These are phyloP conservation scores for Pseudogymnoascus sp. DNA, from an alignment of 2,329 filamentous ascomycete genomes.

Conservation along the genomic window DNA sequence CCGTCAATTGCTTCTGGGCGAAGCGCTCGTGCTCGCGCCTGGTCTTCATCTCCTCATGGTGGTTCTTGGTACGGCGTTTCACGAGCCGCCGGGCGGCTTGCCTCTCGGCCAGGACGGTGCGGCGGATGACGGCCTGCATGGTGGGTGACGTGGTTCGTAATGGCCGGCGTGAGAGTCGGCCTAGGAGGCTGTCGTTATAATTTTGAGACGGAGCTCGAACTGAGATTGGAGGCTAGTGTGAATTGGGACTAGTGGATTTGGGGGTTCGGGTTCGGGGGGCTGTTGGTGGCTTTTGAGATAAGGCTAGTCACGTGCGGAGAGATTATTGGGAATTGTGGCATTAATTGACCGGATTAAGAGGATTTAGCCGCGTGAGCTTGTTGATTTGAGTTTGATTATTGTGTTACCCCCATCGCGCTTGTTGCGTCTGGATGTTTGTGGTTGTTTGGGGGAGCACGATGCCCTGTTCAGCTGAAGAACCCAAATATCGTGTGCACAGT, in stretches of 20 bases:
- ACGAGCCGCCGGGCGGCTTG: constrained; percentile 46
- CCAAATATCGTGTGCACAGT: neutral
- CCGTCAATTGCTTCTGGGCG: constrained; percentile 25
- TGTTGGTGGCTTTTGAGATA: neutral
- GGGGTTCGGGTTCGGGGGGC: neutral
- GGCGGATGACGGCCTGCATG: constrained; percentile 67
- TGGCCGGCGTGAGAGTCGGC: neutral
- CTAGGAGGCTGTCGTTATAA: neutral
- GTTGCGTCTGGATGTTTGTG: neutral
- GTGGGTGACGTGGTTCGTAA: constrained; percentile 19
- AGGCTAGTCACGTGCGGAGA: neutral
- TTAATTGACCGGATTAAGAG: neutral
- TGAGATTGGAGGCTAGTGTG: constrained; percentile 5
- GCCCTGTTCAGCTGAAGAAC: constrained; percentile 4
- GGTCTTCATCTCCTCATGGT: constrained; percentile 21
- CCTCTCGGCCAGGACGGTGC: constrained; percentile 58
- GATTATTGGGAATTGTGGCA: neutral
- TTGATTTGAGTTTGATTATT: neutral
- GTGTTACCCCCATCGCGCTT: constrained; percentile 1
- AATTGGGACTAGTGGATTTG: constrained; percentile 2
- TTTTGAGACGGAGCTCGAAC: neutral
- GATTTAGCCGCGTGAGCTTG: neutral
- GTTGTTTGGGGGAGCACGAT: neutral
- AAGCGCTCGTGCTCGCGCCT: constrained; percentile 15
- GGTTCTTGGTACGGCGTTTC: constrained; percentile 29